These are phyloP conservation scores for Rhodotorula sp. DNA, from an alignment of 1,284 basidiomycete species.

Conservation along the genomic window DNA sequence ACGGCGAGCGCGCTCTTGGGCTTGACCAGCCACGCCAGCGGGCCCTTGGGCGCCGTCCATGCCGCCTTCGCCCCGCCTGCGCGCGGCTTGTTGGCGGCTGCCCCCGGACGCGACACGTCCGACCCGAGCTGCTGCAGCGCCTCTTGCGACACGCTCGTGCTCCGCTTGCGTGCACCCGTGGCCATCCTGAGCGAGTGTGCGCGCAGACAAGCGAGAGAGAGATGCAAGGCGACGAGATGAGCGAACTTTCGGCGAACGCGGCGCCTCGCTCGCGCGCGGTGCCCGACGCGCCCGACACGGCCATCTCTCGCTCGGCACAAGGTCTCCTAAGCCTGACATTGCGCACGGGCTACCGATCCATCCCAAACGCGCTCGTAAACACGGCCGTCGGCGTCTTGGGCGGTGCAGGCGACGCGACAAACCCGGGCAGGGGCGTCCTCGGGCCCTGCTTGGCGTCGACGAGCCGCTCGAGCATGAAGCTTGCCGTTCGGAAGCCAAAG, in stretches of 20 bases:
- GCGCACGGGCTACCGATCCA: background rate
- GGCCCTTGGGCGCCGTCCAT: constrained; percentile 18
- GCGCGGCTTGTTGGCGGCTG: background rate
- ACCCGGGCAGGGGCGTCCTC: constrained; percentile 27
- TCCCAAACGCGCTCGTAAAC: constrained; percentile 1
- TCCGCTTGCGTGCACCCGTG: constrained; percentile 28
- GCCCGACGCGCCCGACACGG: background rate
- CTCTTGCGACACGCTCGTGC: constrained; percentile 30
- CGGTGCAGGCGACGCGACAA: constrained; percentile 9
- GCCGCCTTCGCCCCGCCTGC: background rate
- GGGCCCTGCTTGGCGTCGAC: background rate
- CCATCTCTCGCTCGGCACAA: background rate
- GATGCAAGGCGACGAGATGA: too few species aligned
- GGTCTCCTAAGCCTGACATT: background rate
- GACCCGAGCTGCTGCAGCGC: constrained; percentile 19
- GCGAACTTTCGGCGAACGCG: too few species aligned
- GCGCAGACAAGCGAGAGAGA: background rate
- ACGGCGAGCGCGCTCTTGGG: constrained; percentile 27
- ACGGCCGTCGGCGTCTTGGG: constrained; percentile 5
- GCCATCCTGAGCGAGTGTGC: rapidly evolving
- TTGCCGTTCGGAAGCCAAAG: constrained; percentile 38
- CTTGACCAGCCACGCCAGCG: constrained; percentile 36
- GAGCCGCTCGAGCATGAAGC: constrained; percentile 20
- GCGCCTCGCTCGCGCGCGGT: too few species aligned
- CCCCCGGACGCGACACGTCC: background rate